Percentiles rank a stretch among this genome's conserved stretches.
These are phyloP conservation scores for Umbelopsis ramanniana DNA, from an alignment of 192 early-diverging fungal species.

Conservation along the genomic window DNA sequence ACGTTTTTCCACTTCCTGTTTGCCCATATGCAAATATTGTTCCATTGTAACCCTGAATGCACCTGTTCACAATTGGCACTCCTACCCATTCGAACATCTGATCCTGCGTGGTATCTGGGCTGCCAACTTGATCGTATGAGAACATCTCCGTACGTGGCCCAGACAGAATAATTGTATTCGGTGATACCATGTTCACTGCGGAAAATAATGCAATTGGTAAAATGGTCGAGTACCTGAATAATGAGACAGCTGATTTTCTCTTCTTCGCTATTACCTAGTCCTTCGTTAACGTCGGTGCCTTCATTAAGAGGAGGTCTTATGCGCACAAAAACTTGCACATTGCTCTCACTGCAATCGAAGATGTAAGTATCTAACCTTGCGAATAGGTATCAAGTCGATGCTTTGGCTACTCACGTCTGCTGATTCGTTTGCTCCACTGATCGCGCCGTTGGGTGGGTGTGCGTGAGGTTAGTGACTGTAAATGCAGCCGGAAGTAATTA, in stretches of 20 bases:
- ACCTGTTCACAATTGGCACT: conserved; percentile 64
- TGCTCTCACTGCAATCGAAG: conserved; percentile 17
- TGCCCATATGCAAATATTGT: conserved; percentile 80
- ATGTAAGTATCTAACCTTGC: neutral
- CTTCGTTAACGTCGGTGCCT: conserved; percentile 47
- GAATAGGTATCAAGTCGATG: too few relatives aligned
- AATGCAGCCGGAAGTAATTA: too few relatives aligned
- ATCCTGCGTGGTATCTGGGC: conserved; percentile 54
- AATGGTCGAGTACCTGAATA: neutral
- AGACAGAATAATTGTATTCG: conserved; percentile 50
- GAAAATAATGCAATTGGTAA: conserved; percentile 34
- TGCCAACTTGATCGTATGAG: conserved; percentile 69
- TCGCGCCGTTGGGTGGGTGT: neutral
- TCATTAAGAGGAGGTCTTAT: conserved; percentile 56
- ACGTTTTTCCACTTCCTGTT: conserved; percentile 78
- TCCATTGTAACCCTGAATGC: conserved; percentile 74
- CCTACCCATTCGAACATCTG: conserved; percentile 52
- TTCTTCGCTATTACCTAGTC: neutral
- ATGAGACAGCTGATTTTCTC: neutral
- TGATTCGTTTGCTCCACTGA: conserved; percentile 22
- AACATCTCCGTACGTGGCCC: conserved; percentile 63
- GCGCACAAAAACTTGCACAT: conserved; percentile 63
- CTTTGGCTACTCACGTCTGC: neutral
- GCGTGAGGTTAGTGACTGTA: neutral
- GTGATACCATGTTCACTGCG: conserved; percentile 48